These are phyloP conservation scores for Plasmodium gallinaceum DNA, from an alignment of 169 alveolate species.

Conservation along the genomic window DNA sequence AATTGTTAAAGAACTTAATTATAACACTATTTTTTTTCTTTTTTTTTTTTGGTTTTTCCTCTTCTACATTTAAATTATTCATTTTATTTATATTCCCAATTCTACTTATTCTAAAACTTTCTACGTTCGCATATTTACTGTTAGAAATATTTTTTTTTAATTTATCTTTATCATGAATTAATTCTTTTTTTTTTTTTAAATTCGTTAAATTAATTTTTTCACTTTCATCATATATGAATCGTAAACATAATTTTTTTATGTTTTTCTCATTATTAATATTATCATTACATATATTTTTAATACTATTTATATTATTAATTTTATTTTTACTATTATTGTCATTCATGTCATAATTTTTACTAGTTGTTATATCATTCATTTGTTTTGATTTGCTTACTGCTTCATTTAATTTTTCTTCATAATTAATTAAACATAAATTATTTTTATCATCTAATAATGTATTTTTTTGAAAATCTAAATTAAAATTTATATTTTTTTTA, in stretches of 20 bases:
- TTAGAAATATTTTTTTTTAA: not conserved
- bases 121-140: slow-evolving; percentile 31
- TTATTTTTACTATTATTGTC: not conserved
- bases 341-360: not conserved
- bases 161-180: not conserved
- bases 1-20: not conserved
- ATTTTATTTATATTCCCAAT: not conserved
- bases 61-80: not conserved
- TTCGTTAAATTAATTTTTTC: slow-evolving; percentile 19
- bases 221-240: slow-evolving; percentile 19
- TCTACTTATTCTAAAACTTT: slow-evolving; percentile 22
- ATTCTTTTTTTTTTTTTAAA: slow-evolving; percentile 41
- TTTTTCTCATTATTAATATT: not conserved
- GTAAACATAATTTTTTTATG: slow-evolving; percentile 19
- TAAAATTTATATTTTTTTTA: slow-evolving; percentile 5
- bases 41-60: not conserved
- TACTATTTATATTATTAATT: not conserved
- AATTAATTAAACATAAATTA: not conserved
- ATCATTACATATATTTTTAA: not conserved
- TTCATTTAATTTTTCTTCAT: not conserved
- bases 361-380: not conserved
- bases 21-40: not conserved
- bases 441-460: not conserved
- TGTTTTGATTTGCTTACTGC: not conserved
- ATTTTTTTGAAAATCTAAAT: not conserved